Evolutionary conservation across 768 basidiomycete genomes (phyloP).

Genomic region (Pleurotus ostreatus): DNA sequence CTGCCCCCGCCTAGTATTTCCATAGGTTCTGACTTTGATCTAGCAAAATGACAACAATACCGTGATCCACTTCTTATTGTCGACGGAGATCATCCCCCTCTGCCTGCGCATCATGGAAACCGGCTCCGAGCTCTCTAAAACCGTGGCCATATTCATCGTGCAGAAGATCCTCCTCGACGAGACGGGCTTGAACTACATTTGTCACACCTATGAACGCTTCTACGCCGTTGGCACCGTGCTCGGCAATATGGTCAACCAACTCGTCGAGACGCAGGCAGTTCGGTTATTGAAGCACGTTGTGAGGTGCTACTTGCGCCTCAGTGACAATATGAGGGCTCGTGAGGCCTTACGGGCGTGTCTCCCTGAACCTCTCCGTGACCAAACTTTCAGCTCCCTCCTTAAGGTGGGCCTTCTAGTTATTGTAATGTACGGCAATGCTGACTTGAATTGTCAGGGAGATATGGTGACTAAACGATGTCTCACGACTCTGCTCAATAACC

Average conservation of each 20-base stretch:
- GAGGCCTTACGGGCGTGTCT: slow-evolving; percentile 95
- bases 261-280: slow-evolving; percentile 97
- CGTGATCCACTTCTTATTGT: slow-evolving; percentile 97
- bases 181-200: slow-evolving; percentile 96
- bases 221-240: slow-evolving; percentile 98
- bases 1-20: slow-evolving; percentile 8
- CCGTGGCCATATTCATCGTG: slow-evolving; percentile 99
- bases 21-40: neutral
- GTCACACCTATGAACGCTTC: slow-evolving; percentile 99
- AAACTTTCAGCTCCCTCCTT: slow-evolving; percentile 86
- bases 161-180: slow-evolving; percentile 98
- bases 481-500: slow-evolving; percentile 84
- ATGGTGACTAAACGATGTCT: slow-evolving; percentile 97
- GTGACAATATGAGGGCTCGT: slow-evolving; percentile 92
- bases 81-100: slow-evolving; percentile 98
- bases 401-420: slow-evolving; percentile 52
- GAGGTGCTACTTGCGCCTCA: slow-evolving; percentile 91
- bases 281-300: slow-evolving; percentile 96
- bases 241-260: slow-evolving; percentile 97
- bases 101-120: slow-evolving; percentile 99
- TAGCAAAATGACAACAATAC: slow-evolving; percentile 99
- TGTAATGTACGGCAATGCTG: slow-evolving; percentile 8
- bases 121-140: slow-evolving; percentile 96
- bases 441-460: slow-evolving; percentile 63
- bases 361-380: slow-evolving; percentile 91